phyloP scores from a whole-genome alignment of 257 asterid species.

The Coffea canephora region DNA sequence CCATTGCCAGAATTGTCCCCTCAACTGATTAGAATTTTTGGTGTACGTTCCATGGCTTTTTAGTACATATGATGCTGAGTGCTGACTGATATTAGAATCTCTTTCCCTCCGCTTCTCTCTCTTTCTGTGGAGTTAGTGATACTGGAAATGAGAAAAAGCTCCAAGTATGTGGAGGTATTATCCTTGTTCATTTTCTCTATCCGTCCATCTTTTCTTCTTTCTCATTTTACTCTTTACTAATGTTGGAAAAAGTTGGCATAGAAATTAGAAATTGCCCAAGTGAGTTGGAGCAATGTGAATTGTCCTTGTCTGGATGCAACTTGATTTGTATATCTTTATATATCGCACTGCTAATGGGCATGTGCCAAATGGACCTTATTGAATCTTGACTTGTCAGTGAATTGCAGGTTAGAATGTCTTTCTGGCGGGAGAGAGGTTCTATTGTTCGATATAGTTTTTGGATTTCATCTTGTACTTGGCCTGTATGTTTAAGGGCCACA shows the following conservation, averaged over 20 bases:
- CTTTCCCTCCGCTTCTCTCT: neutral
- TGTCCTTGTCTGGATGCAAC: neutral
- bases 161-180: neutral
- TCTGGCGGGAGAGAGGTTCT: neutral
- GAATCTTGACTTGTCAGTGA: neutral
- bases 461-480: neutral
- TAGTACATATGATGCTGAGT: conserved; percentile 11
- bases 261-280: neutral
- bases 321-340: neutral
- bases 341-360: neutral
- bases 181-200: neutral
- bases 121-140: neutral
- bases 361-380: neutral
- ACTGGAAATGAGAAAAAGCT: neutral
- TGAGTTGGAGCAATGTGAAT: neutral
- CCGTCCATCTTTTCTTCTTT: neutral
- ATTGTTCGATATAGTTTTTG: neutral
- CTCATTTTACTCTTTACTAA: neutral
- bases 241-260: neutral
- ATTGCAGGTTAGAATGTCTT: neutral
- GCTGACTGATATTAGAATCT: neutral
- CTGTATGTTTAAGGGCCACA: neutral
- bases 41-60: neutral
- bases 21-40: neutral
- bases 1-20: conserved; percentile 1